These are phyloP conservation scores for Globisporangium apiculatum DNA, from an alignment of 352 stramenopile genomes.

Conservation along the genomic window DNA sequence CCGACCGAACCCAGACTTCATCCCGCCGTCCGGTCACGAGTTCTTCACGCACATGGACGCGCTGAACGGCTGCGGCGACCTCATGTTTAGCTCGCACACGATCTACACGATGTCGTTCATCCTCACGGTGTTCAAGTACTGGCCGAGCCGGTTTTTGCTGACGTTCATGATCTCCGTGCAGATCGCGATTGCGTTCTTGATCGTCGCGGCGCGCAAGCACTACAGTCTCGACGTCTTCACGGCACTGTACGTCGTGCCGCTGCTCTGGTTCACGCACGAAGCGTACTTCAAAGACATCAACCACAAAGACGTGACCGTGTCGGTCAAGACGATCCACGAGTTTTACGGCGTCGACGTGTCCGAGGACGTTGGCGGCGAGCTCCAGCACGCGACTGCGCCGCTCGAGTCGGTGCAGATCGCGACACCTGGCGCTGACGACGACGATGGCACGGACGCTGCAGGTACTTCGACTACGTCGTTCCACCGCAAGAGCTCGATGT, in stretches of 20 bases:
- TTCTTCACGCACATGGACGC: conserved; percentile 71
- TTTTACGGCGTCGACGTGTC: conserved; percentile 52
- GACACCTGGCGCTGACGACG: conserved; percentile 24
- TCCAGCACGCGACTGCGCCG: conserved; percentile 5
- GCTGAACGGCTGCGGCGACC: conserved; percentile 83
- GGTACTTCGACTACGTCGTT: conserved; percentile 23
- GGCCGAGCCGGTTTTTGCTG: conserved; percentile 71
- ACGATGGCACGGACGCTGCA: conserved; percentile 15
- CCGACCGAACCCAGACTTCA: conserved; percentile 65
- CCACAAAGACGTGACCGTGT: conserved; percentile 60
- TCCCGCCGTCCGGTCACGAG: conserved; percentile 36
- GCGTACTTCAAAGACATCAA: conserved; percentile 82
- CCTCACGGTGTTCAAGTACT: conserved; percentile 83
- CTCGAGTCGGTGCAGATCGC: conserved; percentile 17
- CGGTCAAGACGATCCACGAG: conserved; percentile 44
- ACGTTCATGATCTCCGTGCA: conserved; percentile 68
- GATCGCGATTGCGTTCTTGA: conserved; percentile 82
- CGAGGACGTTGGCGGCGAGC: conserved; percentile 15
- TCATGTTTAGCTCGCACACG: conserved; percentile 92
- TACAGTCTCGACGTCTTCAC: conserved; percentile 89
- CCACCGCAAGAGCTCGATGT: conserved; percentile 48
- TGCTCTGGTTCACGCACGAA: conserved; percentile 79
- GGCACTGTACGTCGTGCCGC: conserved; percentile 82
- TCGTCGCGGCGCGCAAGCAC: conserved; percentile 86
- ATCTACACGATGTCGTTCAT: conserved; percentile 90